These are phyloP conservation scores for Candida maris DNA, from an alignment of 805 yeast species.

Conservation along the genomic window DNA sequence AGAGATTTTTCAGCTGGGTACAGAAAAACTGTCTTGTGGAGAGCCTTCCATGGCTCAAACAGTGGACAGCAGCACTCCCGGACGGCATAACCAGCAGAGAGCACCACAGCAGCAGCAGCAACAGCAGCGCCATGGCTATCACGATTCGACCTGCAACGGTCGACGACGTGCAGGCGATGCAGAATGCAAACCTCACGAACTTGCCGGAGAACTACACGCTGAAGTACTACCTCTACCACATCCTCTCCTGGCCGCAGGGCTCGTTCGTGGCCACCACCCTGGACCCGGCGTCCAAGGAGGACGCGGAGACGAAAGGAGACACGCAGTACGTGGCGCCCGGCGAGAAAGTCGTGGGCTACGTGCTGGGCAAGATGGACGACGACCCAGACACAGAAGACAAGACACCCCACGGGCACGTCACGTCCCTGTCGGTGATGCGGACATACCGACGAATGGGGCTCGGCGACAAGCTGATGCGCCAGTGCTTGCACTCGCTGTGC, in stretches of 20 bases:
- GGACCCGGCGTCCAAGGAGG: conserved; percentile 38
- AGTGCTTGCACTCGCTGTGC: conserved; percentile 66
- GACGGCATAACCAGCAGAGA: no score
- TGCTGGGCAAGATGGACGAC: conserved; percentile 94
- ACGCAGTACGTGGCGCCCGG: conserved; percentile 57
- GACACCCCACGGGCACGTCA: conserved; percentile 86
- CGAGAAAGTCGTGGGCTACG: conserved; percentile 93
- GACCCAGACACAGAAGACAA: conserved; percentile 64
- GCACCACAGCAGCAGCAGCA: no score
- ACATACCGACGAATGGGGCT: conserved; percentile 93
- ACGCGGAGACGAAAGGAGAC: conserved; percentile 24
- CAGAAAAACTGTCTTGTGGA: no score
- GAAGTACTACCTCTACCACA: conserved; percentile 91
- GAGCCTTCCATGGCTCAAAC: no score
- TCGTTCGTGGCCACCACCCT: conserved; percentile 91
- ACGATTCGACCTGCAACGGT: conserved; percentile 86
- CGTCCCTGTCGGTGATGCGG: conserved; percentile 92
- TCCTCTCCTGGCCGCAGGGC: conserved; percentile 96
- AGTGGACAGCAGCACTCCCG: no score
- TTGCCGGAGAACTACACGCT: conserved; percentile 92
- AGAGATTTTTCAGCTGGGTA: no score
- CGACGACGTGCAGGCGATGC: conserved; percentile 89
- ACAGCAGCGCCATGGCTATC: conserved; percentile 76
- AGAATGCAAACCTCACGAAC: conserved; percentile 86
- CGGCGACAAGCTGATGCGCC: conserved; percentile 89